phyloP scores from a whole-genome alignment of 2,329 filamentous ascomycete genomes.

The Mycosphaerella arachidis region DNA sequence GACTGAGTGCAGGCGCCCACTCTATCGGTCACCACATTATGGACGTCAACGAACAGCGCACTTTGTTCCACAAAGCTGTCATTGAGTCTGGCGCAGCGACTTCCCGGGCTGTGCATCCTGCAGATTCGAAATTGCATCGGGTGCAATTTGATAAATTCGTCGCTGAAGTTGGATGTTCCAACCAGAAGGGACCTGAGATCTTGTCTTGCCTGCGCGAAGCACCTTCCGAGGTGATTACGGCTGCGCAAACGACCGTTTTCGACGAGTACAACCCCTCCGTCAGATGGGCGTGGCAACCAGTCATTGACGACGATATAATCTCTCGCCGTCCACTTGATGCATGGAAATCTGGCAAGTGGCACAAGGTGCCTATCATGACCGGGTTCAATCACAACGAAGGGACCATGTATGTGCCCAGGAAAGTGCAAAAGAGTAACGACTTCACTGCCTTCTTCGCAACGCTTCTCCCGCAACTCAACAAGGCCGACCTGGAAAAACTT shows the following conservation, averaged over 20 bases:
- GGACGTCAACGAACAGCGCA: conserved; percentile 36
- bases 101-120: conserved; percentile 44
- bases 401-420: conserved; percentile 56
- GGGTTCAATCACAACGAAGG: conserved; percentile 70
- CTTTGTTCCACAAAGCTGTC: conserved; percentile 45
- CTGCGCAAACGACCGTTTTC: conserved; percentile 42
- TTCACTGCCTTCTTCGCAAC: conserved; percentile 58
- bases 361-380: conserved; percentile 60
- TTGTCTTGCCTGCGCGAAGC: conserved; percentile 42
- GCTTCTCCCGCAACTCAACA: conserved; percentile 56
- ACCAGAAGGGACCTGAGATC: conserved; percentile 30
- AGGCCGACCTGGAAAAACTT: conserved; percentile 51
- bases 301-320: conserved; percentile 60
- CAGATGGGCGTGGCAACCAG: conserved; percentile 62
- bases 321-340: conserved; percentile 54
- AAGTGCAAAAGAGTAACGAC: conserved; percentile 45
- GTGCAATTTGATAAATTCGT: conserved; percentile 44
- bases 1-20: conserved; percentile 57
- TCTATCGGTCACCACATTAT: conserved; percentile 67
- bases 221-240: conserved; percentile 34
- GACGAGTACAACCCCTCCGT: conserved; percentile 45
- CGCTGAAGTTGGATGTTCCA: conserved; percentile 32
- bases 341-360: conserved; percentile 52
- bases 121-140: conserved; percentile 39
- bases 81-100: conserved; percentile 47